A percentile compares a stretch with the other conserved stretches of the same genome.
Evolutionary conservation across 208 protist genomes (phyloP).

Genomic region (Trypanosomatidae sp.): DNA sequence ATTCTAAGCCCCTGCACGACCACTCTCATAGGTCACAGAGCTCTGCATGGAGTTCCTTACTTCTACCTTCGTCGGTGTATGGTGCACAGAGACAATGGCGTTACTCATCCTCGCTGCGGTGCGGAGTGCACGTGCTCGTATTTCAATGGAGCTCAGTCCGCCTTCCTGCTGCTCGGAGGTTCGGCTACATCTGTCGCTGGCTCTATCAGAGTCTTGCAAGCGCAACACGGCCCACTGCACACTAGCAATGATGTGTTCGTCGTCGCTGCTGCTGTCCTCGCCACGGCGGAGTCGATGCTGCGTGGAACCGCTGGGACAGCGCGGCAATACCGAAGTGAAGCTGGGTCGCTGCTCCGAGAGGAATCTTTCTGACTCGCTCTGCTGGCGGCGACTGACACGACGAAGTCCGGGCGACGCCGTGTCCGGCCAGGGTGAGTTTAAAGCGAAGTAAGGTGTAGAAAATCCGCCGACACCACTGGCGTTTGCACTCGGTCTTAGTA

Average conservation of each 20-base stretch:
- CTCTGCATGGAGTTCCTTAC: not conserved
- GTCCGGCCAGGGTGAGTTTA: not conserved
- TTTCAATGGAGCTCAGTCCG: not conserved
- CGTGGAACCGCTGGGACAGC: not conserved
- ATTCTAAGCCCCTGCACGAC: too few species aligned
- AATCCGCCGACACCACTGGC: not conserved
- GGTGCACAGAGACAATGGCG: not conserved
- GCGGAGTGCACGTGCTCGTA: not conserved
- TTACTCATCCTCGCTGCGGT: not conserved
- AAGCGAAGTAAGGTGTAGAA: not conserved
- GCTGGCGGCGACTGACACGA: not conserved
- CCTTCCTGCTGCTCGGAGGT: not conserved
- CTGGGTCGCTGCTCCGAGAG: not conserved
- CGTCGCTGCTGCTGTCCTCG: constrained; percentile 12
- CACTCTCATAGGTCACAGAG: not conserved
- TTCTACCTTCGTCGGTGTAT: not conserved
- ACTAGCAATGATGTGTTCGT: constrained; percentile 4
- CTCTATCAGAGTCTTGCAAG: constrained; percentile 1
- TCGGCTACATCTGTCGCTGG: not conserved
- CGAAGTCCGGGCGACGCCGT: not conserved
- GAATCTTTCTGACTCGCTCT: not conserved
- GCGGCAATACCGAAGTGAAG: not conserved
- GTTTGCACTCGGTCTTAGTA: constrained; percentile 11
- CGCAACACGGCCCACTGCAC: constrained; percentile 3
- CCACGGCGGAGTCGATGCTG: not conserved